These are phyloP conservation scores for Malus hybrid DNA, from an alignment of 331 rosid genomes.

Conservation along the genomic window DNA sequence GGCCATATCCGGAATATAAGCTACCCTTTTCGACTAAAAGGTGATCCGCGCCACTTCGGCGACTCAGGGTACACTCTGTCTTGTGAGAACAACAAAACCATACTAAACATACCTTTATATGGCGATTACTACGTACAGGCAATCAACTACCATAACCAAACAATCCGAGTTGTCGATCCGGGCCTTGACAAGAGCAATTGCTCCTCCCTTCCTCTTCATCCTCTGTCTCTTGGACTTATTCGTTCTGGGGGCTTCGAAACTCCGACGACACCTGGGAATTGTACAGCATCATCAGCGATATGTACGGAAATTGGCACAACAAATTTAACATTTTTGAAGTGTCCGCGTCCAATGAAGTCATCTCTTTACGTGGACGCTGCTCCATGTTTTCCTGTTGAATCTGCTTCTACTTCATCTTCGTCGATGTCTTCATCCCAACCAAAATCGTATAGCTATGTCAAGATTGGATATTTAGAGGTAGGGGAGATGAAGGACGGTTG, in stretches of 20 bases:
- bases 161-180: slow-evolving; percentile 1
- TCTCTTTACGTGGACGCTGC: neutral
- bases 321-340: neutral
- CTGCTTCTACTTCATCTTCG: neutral
- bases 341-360: neutral
- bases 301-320: too few species aligned
- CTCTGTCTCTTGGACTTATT: too few species aligned
- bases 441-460: neutral
- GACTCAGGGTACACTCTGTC: neutral
- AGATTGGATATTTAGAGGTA: neutral
- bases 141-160: neutral
- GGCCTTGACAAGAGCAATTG: slow-evolving; percentile 5
- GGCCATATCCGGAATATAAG: neutral
- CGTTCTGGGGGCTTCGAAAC: too few species aligned
- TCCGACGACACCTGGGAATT: too few species aligned
- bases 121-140: neutral
- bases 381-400: neutral
- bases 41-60: neutral
- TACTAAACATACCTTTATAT: neutral
- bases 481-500: neutral
- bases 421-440: neutral
- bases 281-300: too few species aligned
- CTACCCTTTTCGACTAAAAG: neutral
- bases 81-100: neutral
- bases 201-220: neutral